Evolutionary conservation across 2,329 filamentous ascomycete species (phyloP).

Genomic region (Fusarium sp.): DNA sequence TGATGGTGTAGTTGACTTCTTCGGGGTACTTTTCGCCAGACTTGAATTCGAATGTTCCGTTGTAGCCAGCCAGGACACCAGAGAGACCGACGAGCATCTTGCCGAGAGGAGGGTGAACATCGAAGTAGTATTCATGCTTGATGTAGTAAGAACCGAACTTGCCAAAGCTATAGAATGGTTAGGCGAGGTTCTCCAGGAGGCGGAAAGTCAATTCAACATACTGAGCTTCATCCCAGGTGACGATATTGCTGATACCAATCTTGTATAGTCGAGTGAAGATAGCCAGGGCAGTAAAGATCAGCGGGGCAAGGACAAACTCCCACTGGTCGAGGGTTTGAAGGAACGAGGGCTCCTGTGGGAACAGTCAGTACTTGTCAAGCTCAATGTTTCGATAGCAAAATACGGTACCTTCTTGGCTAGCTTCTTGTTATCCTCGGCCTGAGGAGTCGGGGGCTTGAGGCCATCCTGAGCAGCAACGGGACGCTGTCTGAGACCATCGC

Average conservation of each 20-base stretch:
- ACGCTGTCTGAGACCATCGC: conserved; percentile 70
- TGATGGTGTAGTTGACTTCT: conserved; percentile 97
- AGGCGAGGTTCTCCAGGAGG: conserved; percentile 2
- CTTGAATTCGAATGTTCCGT: conserved; percentile 99
- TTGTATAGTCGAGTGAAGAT: conserved; percentile 79
- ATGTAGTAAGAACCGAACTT: conserved; percentile 99
- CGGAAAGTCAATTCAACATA: conserved; percentile 55
- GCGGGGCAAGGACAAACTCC: conserved; percentile 73
- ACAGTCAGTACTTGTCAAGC: conserved; percentile 38
- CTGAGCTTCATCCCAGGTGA: conserved; percentile 79
- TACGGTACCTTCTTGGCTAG: conserved; percentile 67
- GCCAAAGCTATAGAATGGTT: conserved; percentile 74
- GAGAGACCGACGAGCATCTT: conserved; percentile 99
- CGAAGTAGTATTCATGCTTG: conserved; percentile 98
- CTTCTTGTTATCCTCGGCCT: conserved; percentile 74
- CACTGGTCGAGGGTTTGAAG: conserved; percentile 75
- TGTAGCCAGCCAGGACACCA: conserved; percentile 96
- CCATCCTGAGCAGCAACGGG: conserved; percentile 59
- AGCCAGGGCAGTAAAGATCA: conserved; percentile 73
- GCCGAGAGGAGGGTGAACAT: conserved; percentile 91
- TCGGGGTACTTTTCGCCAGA: conserved; percentile 95
- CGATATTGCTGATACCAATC: conserved; percentile 77
- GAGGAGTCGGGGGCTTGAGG: conserved; percentile 55
- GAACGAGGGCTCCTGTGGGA: conserved; percentile 67
- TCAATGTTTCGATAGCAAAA: background rate